These are phyloP conservation scores for Sporobolus alterniflorus DNA, from an alignment of 202 grass and related monocot species.

Conservation along the genomic window DNA sequence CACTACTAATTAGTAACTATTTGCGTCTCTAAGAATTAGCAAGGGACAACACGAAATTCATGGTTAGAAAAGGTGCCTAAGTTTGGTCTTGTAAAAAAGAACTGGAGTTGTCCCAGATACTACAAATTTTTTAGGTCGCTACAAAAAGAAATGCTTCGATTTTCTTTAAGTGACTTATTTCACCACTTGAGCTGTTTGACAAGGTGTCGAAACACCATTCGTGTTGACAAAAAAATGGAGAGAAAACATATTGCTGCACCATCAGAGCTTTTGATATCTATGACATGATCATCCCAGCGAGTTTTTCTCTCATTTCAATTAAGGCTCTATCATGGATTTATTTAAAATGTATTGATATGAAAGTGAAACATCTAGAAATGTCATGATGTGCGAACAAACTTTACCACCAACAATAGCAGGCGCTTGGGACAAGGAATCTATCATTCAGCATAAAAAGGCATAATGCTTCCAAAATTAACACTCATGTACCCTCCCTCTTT, in stretches of 20 bases:
- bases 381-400: background rate
- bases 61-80: background rate
- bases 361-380: background rate
- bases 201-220: background rate
- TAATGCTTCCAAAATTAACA: background rate
- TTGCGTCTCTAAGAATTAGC: background rate
- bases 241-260: background rate
- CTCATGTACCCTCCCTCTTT: background rate
- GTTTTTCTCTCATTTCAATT: background rate
- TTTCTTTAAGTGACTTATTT: background rate
- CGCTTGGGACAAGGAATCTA: background rate
- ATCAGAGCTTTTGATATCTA: background rate
- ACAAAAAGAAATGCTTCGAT: background rate
- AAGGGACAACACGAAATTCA: background rate
- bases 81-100: background rate
- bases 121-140: background rate
- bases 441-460: background rate
- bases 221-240: background rate
- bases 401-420: slow-evolving; percentile 10
- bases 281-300: background rate
- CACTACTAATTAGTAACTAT: background rate
- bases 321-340: background rate
- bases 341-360: background rate
- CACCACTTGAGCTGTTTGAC: background rate
- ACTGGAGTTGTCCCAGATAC: background rate